Conservation (phyloP, 306 rosid genomes). For the Trifolium fragiferum region DNA sequence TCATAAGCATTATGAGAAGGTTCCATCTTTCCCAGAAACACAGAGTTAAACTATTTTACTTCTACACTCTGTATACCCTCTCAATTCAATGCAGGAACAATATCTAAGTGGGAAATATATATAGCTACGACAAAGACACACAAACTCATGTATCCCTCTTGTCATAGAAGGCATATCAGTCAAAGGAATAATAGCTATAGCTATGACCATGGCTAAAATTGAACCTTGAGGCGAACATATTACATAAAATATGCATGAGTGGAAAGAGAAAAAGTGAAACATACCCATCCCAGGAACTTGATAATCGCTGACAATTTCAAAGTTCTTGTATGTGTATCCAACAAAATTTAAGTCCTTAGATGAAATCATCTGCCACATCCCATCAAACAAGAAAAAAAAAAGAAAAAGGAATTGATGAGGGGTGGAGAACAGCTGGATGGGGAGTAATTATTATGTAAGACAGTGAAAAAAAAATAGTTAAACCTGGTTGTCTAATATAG, state of each 20-base stretch:
- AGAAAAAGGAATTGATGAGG: conserved; percentile 2
- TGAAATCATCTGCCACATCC: conserved; percentile 83
- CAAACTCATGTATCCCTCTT: too few relatives aligned
- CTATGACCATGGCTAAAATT: conserved; percentile 12
- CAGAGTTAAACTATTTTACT: too few relatives aligned
- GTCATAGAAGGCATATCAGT: background rate
- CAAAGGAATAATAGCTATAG: conserved; percentile 8
- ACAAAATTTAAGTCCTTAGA: conserved; percentile 97
- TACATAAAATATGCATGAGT: conserved; percentile 32
- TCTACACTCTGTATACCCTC: too few relatives aligned
- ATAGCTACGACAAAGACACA: too few relatives aligned
- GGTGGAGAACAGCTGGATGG: conserved; percentile 12
- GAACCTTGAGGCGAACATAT: conserved; percentile 26
- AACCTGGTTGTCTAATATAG: background rate
- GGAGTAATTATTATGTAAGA: conserved; percentile 21
- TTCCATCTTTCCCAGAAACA: too few relatives aligned
- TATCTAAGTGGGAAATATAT: background rate
- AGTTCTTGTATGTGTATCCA: conserved; percentile 96
- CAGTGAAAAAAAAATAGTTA: background rate
- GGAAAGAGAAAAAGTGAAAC: conserved; percentile 35
- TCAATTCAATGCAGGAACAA: too few relatives aligned
- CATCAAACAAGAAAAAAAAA: conserved; percentile 34
- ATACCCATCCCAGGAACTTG: conserved; percentile 98
- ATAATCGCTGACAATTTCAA: conserved; percentile 93
- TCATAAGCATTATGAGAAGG: too few relatives aligned